Conservation (phyloP, 176 grass and related monocot genomes). For the Themeda triandra region DNA sequence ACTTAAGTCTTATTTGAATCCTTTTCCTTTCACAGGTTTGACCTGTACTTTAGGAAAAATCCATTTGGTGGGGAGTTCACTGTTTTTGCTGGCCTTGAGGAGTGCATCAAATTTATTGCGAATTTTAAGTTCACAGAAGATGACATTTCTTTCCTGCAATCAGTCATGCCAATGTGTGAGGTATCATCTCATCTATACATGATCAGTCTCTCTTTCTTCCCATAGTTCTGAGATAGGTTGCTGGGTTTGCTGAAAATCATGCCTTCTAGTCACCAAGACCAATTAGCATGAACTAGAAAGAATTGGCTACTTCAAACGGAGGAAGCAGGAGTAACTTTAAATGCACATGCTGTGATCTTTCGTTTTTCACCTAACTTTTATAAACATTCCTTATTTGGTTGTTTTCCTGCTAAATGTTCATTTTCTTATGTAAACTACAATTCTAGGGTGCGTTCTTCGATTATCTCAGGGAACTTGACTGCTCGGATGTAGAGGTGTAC, state of each 20-base stretch:
- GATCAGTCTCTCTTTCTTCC: background rate
- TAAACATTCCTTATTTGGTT: background rate
- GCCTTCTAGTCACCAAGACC: background rate
- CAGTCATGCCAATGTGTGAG: conserved; percentile 86
- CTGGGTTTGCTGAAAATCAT: background rate
- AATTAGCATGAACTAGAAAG: background rate
- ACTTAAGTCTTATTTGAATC: conserved; percentile 21
- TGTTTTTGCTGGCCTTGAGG: conserved; percentile 95
- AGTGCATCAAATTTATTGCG: conserved; percentile 92
- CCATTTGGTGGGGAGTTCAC: conserved; percentile 97
- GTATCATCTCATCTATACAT: conserved; percentile 39
- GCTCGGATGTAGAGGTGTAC: conserved; percentile 94
- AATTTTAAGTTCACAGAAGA: conserved; percentile 82
- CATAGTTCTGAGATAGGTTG: background rate
- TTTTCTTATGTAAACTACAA: conserved; percentile 30
- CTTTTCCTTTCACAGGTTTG: conserved; percentile 70
- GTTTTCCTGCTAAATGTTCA: conserved; percentile 26
- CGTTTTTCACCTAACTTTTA: background rate
- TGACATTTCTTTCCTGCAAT: conserved; percentile 79
- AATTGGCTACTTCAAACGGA: background rate
- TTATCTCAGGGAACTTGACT: conserved; percentile 74
- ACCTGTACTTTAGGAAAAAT: conserved; percentile 97
- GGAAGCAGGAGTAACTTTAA: background rate
- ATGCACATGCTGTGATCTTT: background rate
- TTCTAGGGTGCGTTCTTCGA: conserved; percentile 88